Evolutionary conservation across 805 yeast genomes (phyloP), one percentile per base, ranked within the genome.

Genomic region (Torulaspora microellipsoides): DNA sequence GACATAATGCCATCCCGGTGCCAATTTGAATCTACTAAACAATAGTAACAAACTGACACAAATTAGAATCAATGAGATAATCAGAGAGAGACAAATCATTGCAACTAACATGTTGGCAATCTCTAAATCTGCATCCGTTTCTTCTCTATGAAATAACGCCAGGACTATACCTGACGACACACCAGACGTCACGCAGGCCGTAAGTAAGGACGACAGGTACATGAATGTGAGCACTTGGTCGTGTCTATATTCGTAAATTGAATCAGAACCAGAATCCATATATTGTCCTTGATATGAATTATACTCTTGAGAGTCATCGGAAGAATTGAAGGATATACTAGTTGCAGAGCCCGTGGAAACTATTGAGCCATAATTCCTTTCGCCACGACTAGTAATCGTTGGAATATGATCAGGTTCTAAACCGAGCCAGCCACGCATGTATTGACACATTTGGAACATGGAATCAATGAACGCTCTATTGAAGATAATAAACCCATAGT

Each of bases 1-100:
- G 17, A 54, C 35, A 34, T 62, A 62, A 49, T 62, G 66, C 67
- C 67, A 62, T 7, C 53, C 40, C 5, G 67, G 67, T 3, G 65
- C 67, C 28, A 55, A 43, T 1, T 54, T 42, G 42, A 45, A 59
- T 34, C 67, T 51, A 35, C 64, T 61, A 38, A 62, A 61, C n/a
- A 61, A 39, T 2, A 62, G 43, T 12, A 61, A 34, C 17, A 62
- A 40, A 27, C 57, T 51, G 27, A 48, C 20, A 23, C 55, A 48
- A 15, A 55, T 59, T 20, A 61, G 47, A 8, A 54, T 28, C 27
- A 62, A 38, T 6, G 67, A 57, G 8, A 55, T 17, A 9, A 60
- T 14, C 34, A 62, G 38, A 2, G 66, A 54, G 11, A 44, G 23
- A 13, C 58, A 47, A 6, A 61, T 49, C 14, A 59, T 36, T 11